Conservation (phyloP, 2,329 filamentous ascomycete species). For the Botryotinia narcissicola region DNA sequence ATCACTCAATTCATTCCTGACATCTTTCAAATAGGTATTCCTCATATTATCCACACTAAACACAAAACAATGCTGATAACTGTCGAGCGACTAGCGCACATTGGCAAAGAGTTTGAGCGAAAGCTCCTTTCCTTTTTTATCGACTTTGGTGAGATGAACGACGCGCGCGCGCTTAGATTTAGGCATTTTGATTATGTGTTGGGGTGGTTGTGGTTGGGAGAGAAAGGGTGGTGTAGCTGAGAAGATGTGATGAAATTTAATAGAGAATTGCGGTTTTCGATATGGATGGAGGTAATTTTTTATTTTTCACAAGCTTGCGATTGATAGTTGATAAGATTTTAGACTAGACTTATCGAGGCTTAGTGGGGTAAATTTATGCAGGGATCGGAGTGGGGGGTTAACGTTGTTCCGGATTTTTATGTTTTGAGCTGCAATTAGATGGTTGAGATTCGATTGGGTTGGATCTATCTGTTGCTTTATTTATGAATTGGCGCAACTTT, state of each 20-base stretch:
- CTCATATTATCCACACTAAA: conserved; percentile 97
- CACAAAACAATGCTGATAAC: conserved; percentile 89
- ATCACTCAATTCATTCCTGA: conserved; percentile 80
- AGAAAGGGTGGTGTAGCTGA: not conserved
- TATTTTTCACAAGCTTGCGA: conserved; percentile 24
- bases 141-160: conserved; percentile 85
- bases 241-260: not conserved
- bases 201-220: not conserved
- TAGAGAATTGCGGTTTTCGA: conserved; percentile 17
- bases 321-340: conserved; percentile 24
- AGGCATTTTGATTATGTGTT: conserved; percentile 63
- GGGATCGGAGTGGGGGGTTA: conserved; percentile 16
- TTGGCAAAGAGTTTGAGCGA: conserved; percentile 85
- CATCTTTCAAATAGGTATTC: conserved; percentile 91
- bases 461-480: not conserved
- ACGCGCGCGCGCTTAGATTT: conserved; percentile 92
- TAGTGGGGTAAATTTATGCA: not conserved
- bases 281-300: conserved; percentile 23
- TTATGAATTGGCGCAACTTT: not conserved
- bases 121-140: conserved; percentile 88
- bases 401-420: conserved; percentile 16
- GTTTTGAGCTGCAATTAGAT: not conserved
- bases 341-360: conserved; percentile 23
- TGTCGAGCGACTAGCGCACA: conserved; percentile 78
- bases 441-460: not conserved